A percentile compares a stretch with the other conserved stretches of the same genome.
Conservation (phyloP, 345 rosid genomes). For the Iberis pinnata region DNA sequence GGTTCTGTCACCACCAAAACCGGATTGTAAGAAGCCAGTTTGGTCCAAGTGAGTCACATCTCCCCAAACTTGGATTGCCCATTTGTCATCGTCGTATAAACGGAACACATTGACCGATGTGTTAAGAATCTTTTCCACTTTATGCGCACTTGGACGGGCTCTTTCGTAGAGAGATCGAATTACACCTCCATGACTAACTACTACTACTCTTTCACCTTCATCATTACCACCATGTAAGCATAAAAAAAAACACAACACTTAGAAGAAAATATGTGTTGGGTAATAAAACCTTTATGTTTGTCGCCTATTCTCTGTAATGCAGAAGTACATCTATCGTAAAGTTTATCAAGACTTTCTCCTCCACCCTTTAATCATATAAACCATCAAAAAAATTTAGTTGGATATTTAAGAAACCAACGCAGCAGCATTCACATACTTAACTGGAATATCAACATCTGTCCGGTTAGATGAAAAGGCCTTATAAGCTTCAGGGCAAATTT, state of each 20-base stretch:
- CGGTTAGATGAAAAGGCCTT: slow-evolving; percentile 50
- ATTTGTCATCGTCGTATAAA: slow-evolving; percentile 41
- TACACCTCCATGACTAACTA: not conserved
- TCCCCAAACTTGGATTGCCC: slow-evolving; percentile 51
- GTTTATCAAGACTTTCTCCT: slow-evolving; percentile 75
- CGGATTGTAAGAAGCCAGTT: slow-evolving; percentile 42
- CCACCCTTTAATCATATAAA: too few relatives aligned
- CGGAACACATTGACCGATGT: slow-evolving; percentile 59
- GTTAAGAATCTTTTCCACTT: slow-evolving; percentile 47
- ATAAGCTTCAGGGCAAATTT: slow-evolving; percentile 44
- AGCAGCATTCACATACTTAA: slow-evolving; percentile 16
- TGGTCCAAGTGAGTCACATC: slow-evolving; percentile 53
- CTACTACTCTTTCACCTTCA: not conserved
- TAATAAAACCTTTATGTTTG: slow-evolving; percentile 53
- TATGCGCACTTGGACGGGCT: slow-evolving; percentile 49
- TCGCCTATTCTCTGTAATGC: slow-evolving; percentile 55
- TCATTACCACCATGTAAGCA: not conserved
- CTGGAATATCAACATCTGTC: slow-evolving; percentile 65
- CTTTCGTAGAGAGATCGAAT: slow-evolving; percentile 51
- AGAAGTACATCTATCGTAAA: slow-evolving; percentile 58
- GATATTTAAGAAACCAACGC: not conserved
- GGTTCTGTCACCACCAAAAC: slow-evolving; percentile 69
- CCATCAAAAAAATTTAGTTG: not conserved
- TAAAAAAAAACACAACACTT: not conserved
- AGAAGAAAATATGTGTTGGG: not conserved